A percentile compares a stretch with the other conserved stretches of the same genome.
These are phyloP conservation scores for Fusarium oxysporum DNA, from an alignment of 2,329 filamentous ascomycete species.

Conservation along the genomic window DNA sequence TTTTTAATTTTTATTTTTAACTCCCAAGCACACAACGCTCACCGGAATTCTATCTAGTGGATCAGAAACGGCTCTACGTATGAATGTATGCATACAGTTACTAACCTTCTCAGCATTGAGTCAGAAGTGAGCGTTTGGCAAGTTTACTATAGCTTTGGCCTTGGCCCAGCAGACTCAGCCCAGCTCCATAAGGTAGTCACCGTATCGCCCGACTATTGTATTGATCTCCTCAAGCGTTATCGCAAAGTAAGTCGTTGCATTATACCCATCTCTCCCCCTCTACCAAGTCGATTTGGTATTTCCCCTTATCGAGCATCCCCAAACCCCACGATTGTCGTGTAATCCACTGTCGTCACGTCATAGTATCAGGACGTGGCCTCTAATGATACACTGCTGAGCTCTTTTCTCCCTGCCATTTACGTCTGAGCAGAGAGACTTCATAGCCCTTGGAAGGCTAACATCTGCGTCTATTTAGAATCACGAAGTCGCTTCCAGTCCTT, in stretches of 20 bases:
- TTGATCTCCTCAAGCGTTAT: constrained; percentile 19
- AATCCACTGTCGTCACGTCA: constrained; percentile 41
- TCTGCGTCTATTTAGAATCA: constrained; percentile 13
- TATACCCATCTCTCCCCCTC: constrained; percentile 5
- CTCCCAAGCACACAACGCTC: constrained; percentile 5
- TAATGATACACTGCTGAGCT: constrained; percentile 20
- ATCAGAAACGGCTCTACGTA: constrained; percentile 31
- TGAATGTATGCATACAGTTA: constrained; percentile 37
- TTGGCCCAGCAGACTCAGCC: constrained; percentile 22
- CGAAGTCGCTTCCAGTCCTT: constrained; percentile 23
- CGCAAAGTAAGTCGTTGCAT: constrained; percentile 34
- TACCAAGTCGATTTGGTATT: constrained; percentile 1
- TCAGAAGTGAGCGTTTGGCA: constrained; percentile 37
- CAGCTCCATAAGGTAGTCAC: constrained; percentile 17
- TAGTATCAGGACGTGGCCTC: constrained; percentile 39
- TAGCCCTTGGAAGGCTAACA: constrained; percentile 21
- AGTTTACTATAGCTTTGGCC: constrained; percentile 32
- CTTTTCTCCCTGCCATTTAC: background rate
- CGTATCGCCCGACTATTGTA: constrained; percentile 33
- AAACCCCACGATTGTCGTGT: constrained; percentile 27
- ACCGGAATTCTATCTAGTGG: constrained; percentile 3
- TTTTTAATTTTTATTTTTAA: background rate
- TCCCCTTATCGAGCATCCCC: constrained; percentile 22
- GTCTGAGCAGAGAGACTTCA: background rate
- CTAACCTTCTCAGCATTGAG: constrained; percentile 36